These are phyloP conservation scores for Agrocybe praecox DNA, from an alignment of 768 basidiomycete genomes.

Conservation along the genomic window DNA sequence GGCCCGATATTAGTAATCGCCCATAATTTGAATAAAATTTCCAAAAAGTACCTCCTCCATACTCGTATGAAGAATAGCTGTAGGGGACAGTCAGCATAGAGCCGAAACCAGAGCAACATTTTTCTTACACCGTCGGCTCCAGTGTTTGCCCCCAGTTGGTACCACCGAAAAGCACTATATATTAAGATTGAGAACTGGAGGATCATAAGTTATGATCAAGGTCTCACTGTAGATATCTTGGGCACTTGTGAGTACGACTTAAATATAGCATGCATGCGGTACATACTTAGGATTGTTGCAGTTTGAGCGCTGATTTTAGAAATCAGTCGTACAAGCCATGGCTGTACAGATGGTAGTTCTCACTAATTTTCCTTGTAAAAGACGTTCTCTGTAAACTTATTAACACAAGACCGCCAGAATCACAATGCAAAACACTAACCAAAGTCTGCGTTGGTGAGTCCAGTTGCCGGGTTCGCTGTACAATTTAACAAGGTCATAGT, in stretches of 20 bases:
- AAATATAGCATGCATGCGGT: constrained; percentile 6
- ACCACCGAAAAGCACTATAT: constrained; percentile 58
- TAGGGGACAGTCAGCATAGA: neutral
- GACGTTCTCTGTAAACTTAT: constrained; percentile 39
- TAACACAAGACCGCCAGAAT: neutral
- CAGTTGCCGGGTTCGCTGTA: constrained; percentile 27
- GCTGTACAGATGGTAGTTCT: constrained; percentile 6
- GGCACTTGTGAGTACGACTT: constrained; percentile 14
- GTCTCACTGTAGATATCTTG: constrained; percentile 48
- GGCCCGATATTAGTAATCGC: neutral
- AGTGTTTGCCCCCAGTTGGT: constrained; percentile 66
- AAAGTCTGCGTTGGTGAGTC: constrained; percentile 44
- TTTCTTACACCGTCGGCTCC: constrained; percentile 49
- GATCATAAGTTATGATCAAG: constrained; percentile 4
- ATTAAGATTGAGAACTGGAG: neutral
- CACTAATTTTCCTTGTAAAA: constrained; percentile 59
- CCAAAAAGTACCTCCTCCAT: constrained; percentile 45
- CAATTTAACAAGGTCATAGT: neutral
- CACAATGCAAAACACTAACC: constrained; percentile 26
- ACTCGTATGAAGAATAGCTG: constrained; percentile 59
- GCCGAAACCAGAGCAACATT: neutral
- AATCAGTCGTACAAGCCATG: neutral
- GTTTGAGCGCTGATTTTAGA: constrained; percentile 39
- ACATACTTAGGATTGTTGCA: constrained; percentile 52
- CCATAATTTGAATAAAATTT: neutral